Evolutionary conservation across 1,139 yeast species (phyloP).

Genomic region (Sugiyamaella sp.): DNA sequence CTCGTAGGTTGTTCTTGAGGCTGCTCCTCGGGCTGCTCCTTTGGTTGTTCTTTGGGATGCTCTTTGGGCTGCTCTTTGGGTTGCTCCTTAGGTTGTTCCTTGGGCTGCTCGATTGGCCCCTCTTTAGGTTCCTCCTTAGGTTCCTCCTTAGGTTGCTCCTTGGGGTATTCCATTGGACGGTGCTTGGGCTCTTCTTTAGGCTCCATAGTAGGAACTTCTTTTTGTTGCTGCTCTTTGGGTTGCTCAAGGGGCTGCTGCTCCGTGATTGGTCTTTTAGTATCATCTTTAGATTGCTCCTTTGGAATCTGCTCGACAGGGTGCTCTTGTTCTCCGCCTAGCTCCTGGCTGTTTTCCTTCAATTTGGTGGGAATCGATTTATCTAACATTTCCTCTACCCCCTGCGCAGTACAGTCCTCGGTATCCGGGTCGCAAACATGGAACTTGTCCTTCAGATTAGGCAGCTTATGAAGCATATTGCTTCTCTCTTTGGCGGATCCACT

Average conservation of each 20-base stretch:
- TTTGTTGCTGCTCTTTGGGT: constrained; percentile 4
- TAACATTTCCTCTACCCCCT: constrained; percentile 3
- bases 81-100: constrained; percentile 5
- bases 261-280: not conserved
- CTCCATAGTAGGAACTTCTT: too few species aligned
- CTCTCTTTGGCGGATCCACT: not conserved
- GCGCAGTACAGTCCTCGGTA: constrained; percentile 12
- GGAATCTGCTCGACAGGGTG: not conserved
- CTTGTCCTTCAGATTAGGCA: constrained; percentile 18
- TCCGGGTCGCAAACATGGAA: constrained; percentile 16
- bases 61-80: constrained; percentile 5
- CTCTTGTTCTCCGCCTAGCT: constrained; percentile 2
- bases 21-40: constrained; percentile 8
- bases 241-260: constrained; percentile 3
- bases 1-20: constrained; percentile 1
- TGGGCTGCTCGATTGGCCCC: too few species aligned
- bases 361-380: too few species aligned
- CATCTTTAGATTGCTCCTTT: not conserved
- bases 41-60: constrained; percentile 1
- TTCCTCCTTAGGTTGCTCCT: not conserved
- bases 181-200: not conserved
- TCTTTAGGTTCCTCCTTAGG: constrained; percentile 5
- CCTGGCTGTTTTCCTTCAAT: too few species aligned
- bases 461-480: constrained; percentile 3
- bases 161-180: not conserved